Evolutionary conservation across 257 asterid genomes (phyloP).

Genomic region (Haberlea rhodopensis): DNA sequence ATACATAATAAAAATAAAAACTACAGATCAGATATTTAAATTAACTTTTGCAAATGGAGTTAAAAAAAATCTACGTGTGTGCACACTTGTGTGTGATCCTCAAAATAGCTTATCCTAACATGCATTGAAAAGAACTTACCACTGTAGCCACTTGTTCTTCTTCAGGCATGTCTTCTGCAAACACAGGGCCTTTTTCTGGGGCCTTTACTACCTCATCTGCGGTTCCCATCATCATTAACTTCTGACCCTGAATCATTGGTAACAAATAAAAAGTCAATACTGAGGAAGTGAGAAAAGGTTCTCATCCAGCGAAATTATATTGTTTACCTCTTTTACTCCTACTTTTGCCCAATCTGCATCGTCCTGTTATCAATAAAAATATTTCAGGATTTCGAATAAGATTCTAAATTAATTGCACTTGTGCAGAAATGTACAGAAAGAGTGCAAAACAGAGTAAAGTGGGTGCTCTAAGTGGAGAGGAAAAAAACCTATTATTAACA

Average conservation of each 20-base stretch:
- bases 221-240: slow-evolving; percentile 99
- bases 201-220: slow-evolving; percentile 97
- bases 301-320: slow-evolving; percentile 11
- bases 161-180: slow-evolving; percentile 98
- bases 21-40: background rate
- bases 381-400: slow-evolving; percentile 11
- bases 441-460: slow-evolving; percentile 12
- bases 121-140: slow-evolving; percentile 42
- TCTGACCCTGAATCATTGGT: slow-evolving; percentile 74
- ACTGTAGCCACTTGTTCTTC: slow-evolving; percentile 70
- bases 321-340: slow-evolving; percentile 83
- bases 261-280: slow-evolving; percentile 7
- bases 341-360: slow-evolving; percentile 92
- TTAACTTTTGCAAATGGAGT: background rate
- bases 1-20: background rate
- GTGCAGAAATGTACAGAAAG: slow-evolving; percentile 12
- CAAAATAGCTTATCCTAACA: slow-evolving; percentile 4
- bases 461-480: slow-evolving; percentile 14
- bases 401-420: slow-evolving; percentile 14
- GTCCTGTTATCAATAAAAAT: slow-evolving; percentile 49
- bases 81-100: background rate
- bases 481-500: slow-evolving; percentile 7
- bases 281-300: slow-evolving; percentile 9
- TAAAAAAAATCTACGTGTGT: background rate
- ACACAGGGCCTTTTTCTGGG: slow-evolving; percentile 90